These are phyloP conservation scores for Boletus huronensis DNA, from an alignment of 768 basidiomycete species.

Conservation along the genomic window DNA sequence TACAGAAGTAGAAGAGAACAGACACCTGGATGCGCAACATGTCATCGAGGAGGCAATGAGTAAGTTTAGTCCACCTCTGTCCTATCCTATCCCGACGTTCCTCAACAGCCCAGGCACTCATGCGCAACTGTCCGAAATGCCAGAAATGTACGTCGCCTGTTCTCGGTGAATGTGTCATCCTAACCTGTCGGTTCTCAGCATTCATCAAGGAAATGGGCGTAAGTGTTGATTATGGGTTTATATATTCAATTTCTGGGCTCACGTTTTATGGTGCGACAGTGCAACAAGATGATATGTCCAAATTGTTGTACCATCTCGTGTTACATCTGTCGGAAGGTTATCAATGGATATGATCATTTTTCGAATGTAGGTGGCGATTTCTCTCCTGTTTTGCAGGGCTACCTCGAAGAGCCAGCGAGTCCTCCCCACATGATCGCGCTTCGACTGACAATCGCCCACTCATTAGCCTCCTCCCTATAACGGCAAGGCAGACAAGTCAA, in stretches of 20 bases:
- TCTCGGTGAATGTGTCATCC: not conserved
- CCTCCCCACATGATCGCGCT: not conserved
- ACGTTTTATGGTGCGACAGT: constrained; percentile 40
- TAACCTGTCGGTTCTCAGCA: constrained; percentile 38
- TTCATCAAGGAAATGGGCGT: constrained; percentile 81
- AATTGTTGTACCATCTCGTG: constrained; percentile 74
- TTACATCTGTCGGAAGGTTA: constrained; percentile 75
- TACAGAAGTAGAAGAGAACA: constrained; percentile 73
- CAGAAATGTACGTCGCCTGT: constrained; percentile 53
- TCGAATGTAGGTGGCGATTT: constrained; percentile 38
- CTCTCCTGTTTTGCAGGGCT: not conserved
- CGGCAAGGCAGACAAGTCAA: constrained; percentile 32
- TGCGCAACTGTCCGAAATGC: constrained; percentile 88
- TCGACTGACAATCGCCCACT: constrained; percentile 5
- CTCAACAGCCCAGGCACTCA: constrained; percentile 64
- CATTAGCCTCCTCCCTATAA: constrained; percentile 23
- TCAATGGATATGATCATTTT: constrained; percentile 79
- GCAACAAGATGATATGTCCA: constrained; percentile 89
- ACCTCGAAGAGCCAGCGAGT: not conserved
- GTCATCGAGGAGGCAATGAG: constrained; percentile 93
- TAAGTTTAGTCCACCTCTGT: constrained; percentile 30
- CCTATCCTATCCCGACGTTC: not conserved
- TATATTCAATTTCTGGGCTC: not conserved
- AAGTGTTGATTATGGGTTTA: constrained; percentile 30
- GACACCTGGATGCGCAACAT: constrained; percentile 70